Conservation (phyloP, 2,329 filamentous ascomycete genomes). For the Rachicladosporium sp. region DNA sequence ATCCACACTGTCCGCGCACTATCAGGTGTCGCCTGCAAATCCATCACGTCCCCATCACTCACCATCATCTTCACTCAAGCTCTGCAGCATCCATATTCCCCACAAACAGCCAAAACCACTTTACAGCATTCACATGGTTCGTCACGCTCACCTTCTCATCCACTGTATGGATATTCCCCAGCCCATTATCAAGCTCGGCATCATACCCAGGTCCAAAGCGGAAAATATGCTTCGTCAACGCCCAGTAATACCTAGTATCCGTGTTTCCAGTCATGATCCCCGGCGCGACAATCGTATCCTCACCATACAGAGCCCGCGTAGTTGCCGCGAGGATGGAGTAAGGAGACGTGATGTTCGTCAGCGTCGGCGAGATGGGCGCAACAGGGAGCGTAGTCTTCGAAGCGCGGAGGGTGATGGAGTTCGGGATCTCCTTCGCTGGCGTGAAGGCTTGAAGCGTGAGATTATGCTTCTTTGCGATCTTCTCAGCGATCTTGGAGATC, state of each 20-base stretch:
- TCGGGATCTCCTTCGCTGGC: slow-evolving; percentile 24
- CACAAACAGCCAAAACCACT: slow-evolving; percentile 32
- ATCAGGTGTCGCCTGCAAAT: no score
- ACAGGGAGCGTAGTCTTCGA: slow-evolving; percentile 16
- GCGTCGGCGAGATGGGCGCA: slow-evolving; percentile 25
- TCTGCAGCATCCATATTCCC: slow-evolving; percentile 34
- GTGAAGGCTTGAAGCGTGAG: slow-evolving; percentile 38
- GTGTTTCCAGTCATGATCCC: slow-evolving; percentile 27
- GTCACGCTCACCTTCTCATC: slow-evolving; percentile 24
- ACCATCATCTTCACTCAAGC: slow-evolving; percentile 8
- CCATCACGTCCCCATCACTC: no score
- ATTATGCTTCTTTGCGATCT: slow-evolving; percentile 37
- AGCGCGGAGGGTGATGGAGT: slow-evolving; percentile 19
- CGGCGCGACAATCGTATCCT: slow-evolving; percentile 25
- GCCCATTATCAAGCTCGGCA: slow-evolving; percentile 14
- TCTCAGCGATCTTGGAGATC: slow-evolving; percentile 33
- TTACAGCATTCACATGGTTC: slow-evolving; percentile 32
- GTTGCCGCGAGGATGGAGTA: slow-evolving; percentile 29
- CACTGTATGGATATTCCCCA: slow-evolving; percentile 23
- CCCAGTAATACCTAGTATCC: slow-evolving; percentile 24
- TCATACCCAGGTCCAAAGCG: slow-evolving; percentile 25
- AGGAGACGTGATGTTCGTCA: slow-evolving; percentile 21
- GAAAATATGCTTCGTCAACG: slow-evolving; percentile 25
- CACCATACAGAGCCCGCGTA: slow-evolving; percentile 32
- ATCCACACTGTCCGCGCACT: no score